These are phyloP conservation scores for Calonectria crousiana DNA, from an alignment of 2,329 filamentous ascomycete genomes.

Conservation along the genomic window DNA sequence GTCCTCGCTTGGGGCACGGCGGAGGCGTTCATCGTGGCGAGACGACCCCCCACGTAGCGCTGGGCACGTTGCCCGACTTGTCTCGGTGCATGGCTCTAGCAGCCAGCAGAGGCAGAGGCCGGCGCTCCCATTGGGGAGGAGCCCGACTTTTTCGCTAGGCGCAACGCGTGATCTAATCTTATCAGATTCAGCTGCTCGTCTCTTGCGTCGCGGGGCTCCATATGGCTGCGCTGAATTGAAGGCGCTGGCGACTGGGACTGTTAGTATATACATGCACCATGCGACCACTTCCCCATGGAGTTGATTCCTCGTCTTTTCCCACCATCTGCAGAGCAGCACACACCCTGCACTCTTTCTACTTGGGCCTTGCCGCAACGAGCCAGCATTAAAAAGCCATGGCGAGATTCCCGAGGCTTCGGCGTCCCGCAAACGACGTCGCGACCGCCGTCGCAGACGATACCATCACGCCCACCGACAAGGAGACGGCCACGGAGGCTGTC, in stretches of 20 bases:
- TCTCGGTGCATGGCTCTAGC: background rate
- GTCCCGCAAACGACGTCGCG: background rate
- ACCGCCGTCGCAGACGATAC: background rate
- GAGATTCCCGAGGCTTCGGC: background rate
- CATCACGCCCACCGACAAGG: background rate
- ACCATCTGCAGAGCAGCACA: background rate
- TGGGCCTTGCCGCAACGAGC: background rate
- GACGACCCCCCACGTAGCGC: conserved; percentile 1
- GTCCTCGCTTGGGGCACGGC: background rate
- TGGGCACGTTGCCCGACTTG: background rate
- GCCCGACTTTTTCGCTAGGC: background rate
- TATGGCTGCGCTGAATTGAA: background rate
- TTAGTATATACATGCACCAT: background rate
- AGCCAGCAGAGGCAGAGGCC: background rate
- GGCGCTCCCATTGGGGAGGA: background rate
- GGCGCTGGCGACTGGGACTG: background rate
- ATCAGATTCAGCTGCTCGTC: background rate
- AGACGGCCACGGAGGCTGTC: background rate
- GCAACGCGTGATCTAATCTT: conserved; percentile 10
- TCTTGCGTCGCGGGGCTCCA: background rate
- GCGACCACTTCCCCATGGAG: background rate
- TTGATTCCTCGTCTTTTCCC: background rate
- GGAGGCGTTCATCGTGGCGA: conserved; percentile 7
- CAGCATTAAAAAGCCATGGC: background rate
- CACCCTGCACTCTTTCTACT: background rate